Percentiles rank a stretch among this genome's conserved stretches.
Evolutionary conservation across 2,329 filamentous ascomycete genomes (phyloP).

Genomic region (Fusarium subtropicale): DNA sequence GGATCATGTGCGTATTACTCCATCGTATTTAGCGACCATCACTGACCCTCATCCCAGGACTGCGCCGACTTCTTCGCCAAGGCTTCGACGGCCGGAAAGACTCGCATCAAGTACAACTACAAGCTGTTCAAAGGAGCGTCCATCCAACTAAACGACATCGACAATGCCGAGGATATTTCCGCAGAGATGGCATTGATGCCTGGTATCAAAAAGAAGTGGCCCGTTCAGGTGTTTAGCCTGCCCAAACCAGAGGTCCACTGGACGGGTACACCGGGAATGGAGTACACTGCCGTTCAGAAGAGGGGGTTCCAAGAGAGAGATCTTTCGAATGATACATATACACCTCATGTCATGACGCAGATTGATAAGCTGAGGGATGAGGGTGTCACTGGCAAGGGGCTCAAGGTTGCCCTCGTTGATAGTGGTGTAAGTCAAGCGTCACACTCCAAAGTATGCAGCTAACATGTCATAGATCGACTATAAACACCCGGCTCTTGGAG

Average conservation of each 20-base stretch:
- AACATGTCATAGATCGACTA: constrained; percentile 64
- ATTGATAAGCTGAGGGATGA: constrained; percentile 63
- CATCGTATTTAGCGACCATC: accelerated
- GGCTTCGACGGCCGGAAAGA: constrained; percentile 52
- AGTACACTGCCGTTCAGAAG: constrained; percentile 36
- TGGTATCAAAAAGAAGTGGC: constrained; percentile 62
- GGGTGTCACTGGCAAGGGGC: constrained; percentile 62
- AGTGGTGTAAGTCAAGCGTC: constrained; percentile 59
- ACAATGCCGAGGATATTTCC: constrained; percentile 58
- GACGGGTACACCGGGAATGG: constrained; percentile 53
- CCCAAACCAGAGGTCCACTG: constrained; percentile 57
- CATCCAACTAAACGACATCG: constrained; percentile 62
- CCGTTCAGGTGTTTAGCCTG: constrained; percentile 58
- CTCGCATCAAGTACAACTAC: constrained; percentile 62
- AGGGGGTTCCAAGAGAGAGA: constrained; percentile 31
- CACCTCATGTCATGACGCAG: constrained; percentile 68
- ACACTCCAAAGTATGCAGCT: neutral
- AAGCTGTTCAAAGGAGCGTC: constrained; percentile 67
- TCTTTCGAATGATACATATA: constrained; percentile 53
- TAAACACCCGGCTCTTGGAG: constrained; percentile 71
- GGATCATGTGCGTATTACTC: constrained; percentile 54
- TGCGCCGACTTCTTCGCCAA: constrained; percentile 33
- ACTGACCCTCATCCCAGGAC: constrained; percentile 22
- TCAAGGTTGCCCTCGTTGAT: constrained; percentile 66
- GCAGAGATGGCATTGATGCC: constrained; percentile 56